These are phyloP conservation scores for Azolla pinnata DNA, from an alignment of 75 land plant genomes.

Conservation along the genomic window DNA sequence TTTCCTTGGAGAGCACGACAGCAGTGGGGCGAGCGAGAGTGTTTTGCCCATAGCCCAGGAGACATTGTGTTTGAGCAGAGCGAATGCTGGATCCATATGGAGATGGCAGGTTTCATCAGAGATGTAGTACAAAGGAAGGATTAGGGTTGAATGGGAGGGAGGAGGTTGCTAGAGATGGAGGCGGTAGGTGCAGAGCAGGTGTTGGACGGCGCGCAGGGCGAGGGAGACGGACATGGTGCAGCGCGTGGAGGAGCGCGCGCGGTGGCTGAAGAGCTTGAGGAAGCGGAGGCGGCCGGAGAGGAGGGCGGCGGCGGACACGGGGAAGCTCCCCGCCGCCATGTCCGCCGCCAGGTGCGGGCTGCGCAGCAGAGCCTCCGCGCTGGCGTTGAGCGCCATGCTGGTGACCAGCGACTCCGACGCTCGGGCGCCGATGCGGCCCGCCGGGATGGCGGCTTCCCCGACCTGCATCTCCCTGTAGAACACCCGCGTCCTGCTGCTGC, in stretches of 20 bases:
- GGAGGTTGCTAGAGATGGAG: no score
- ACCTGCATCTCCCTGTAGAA: conserved; percentile 28
- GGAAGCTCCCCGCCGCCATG: conserved; percentile 22
- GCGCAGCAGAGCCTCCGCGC: conserved; percentile 32
- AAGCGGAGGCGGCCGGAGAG: conserved; percentile 50
- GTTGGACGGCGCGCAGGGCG: conserved; percentile 21
- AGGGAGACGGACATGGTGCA: conserved; percentile 43
- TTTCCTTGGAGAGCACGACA: no score
- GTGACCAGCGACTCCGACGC: background rate
- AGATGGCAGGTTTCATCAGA: no score
- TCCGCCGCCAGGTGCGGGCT: conserved; percentile 22
- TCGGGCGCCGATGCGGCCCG: conserved; percentile 21
- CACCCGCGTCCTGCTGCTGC: conserved; percentile 26
- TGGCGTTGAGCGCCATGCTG: conserved; percentile 9
- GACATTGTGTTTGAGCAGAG: no score
- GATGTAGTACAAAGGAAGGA: no score
- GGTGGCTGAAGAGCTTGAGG: conserved; percentile 35
- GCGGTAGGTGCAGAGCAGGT: no score
- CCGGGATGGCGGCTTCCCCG: conserved; percentile 43
- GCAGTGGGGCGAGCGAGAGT: no score
- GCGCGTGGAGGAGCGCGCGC: conserved; percentile 26
- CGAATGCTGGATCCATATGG: no score
- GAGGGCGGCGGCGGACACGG: conserved; percentile 29
- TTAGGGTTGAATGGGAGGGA: no score
- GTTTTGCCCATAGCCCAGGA: no score